A percentile compares a stretch with the other conserved stretches of the same genome.
Evolutionary conservation across 2,329 filamentous ascomycete genomes (phyloP).

Genomic region (Dendrostoma leiphaemia): DNA sequence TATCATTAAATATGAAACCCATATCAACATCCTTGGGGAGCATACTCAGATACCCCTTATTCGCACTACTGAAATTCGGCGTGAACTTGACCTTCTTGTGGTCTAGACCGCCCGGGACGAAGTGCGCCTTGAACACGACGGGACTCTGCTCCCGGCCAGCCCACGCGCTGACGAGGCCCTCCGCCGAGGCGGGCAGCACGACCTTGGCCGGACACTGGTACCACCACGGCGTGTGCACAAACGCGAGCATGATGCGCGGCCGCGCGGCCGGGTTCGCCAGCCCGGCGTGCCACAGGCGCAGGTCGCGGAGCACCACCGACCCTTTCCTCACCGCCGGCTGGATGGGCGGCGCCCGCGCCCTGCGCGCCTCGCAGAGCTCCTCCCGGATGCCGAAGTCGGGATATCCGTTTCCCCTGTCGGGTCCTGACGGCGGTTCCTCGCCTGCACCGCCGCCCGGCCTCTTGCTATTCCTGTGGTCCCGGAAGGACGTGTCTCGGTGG

Average conservation of each 20-base stretch:
- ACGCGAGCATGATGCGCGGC: constrained; percentile 42
- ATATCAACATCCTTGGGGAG: constrained; percentile 9
- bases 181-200: constrained; percentile 11
- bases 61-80: constrained; percentile 26
- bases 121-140: constrained; percentile 18
- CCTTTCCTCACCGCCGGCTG: constrained; percentile 41
- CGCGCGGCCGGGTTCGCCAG: constrained; percentile 43
- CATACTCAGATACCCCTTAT: constrained; percentile 21
- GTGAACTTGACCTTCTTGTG: constrained; percentile 25
- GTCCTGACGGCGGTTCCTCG: too few species aligned
- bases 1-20: constrained; percentile 11
- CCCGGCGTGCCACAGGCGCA: constrained; percentile 49
- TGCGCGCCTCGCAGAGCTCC: constrained; percentile 30
- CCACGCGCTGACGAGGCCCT: constrained; percentile 9
- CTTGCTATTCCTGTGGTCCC: constrained; percentile 28
- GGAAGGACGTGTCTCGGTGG: constrained; percentile 36
- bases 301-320: constrained; percentile 42
- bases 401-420: too few species aligned
- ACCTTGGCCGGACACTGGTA: constrained; percentile 20
- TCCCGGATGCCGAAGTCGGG: constrained; percentile 27
- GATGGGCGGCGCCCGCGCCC: constrained; percentile 31
- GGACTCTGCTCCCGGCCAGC: background rate
- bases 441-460: too few species aligned
- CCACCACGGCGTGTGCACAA: constrained; percentile 37
- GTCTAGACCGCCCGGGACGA: constrained; percentile 22